Evolutionary conservation across 2,329 filamentous ascomycete genomes (phyloP), one percentile per base, ranked within the genome.

Genomic region (Alternaria metachromatica): DNA sequence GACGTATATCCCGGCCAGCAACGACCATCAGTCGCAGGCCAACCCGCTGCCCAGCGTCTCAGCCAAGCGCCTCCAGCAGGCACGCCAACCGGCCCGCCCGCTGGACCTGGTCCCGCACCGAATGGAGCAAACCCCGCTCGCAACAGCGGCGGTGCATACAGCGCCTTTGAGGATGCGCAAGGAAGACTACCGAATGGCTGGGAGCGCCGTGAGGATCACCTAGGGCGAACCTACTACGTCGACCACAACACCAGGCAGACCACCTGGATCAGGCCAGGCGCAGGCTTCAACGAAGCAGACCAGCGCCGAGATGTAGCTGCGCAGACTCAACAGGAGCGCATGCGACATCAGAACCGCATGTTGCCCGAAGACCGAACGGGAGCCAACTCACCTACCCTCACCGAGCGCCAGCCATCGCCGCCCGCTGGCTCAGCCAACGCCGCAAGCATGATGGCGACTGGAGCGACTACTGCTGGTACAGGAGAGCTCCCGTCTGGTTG

Each of bases 191-290:
- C 96, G 33, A 90, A 92, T 55, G 96, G 96, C 33, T 99, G 96
- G 95, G 96, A 99, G 82, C 90, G 96, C 60, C 89, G 96, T 60
- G 95, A 98, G 80, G 96, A 99, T 79, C 96, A 97, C 72, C 82
- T 98, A 46, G 95, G 96, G 56, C 88, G 96, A 74, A 98, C 95
- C 21, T 99, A 99, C 79, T 99, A 98, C 78, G 96, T 99, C 56
- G 96, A 99, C 76, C 96, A 98, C 80, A 98, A 98, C 80, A 97
- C 94, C 7, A 87, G 96, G 73, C 95, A 96, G 59, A 99, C 96
- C 1, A 98, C 95, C 72, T 99, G 96, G 96, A 95, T 92, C 72
- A 87, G 96, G 63, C 96, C 96, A 8, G 92, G 93, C n/a, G 86
- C 87, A 43, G 90, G 90, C 64, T 91, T 90, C 74, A 94, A 90